Evolutionary conservation across 225 moss, liverwort and hornwort genomes (phyloP), one percentile per base, ranked within the genome.

Genomic region (Sphagnum contortum): DNA sequence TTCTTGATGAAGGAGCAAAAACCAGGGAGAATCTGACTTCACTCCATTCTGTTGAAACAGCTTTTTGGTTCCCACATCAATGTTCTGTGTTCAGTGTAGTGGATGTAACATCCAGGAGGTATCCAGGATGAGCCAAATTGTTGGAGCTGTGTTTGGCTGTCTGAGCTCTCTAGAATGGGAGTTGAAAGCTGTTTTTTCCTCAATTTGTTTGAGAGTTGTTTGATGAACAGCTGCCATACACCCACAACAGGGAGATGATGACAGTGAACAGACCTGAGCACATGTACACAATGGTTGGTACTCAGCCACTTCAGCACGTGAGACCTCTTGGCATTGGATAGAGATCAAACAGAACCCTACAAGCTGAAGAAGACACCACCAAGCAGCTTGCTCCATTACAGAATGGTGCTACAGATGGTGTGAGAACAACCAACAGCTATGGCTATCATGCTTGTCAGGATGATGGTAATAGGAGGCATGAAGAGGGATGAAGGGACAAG

Each of bases 251-350:
- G 45, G 94, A 94, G 74, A 94, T 94, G 57, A 94, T 88, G 65
- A 94, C 88, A 9, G 94, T 81, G 47, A 94, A 73, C 44, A 94
- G 75, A 57, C 94, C 94, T 0, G 94, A 79, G 88, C 94, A 94
- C 44, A 91, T 91, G 71, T 80, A 94, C 44, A 94, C 91, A 62
- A 94, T 82, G 13, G 94, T 94, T 3, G 94, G 94, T 3, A 83
- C 89, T 67, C 89, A 80, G 11, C 91, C 94, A 4, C 86, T 69
- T 64, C 83, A 80, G 65, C 94, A 91, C 94, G 91, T 94, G 72
- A 94, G 87, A 76, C 94, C 94, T 80, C 91, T 94, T 69, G 91
- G 89, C 72, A 94, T 91, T 0, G 94, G 94, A 46, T 94, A 94
- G 50, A 94, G 70, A 73, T 94, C 91, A 56, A 74, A 45, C 49